Evolutionary conservation across 2,329 filamentous ascomycete genomes (phyloP), one percentile per base, ranked within the genome.

Genomic region (Aurifilum marmelostoma): DNA sequence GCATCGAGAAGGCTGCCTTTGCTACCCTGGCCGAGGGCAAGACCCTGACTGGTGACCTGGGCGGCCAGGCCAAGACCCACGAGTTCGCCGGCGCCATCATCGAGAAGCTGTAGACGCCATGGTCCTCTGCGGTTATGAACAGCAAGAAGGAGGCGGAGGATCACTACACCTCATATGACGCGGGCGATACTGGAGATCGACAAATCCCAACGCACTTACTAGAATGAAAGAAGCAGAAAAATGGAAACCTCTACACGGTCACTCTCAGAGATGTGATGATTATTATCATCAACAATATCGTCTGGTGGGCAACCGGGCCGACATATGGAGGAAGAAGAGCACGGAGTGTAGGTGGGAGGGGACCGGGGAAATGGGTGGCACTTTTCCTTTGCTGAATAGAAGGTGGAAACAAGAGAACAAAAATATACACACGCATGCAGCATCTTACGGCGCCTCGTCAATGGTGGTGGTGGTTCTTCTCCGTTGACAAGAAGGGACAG

Each of bases 31-130:
- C 94, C 71, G 94, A 99, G 87, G 96, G 96, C 85, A 97, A 97
- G 91, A 86, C 89, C 72, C 89, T 99, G 81, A 99, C 96, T 43
- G 95, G 96, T 77, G 96, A 99, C 83, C 86, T 99, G 76, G 96
- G 96, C 76, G 96, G 96, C 80, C 97, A 94, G 86, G 88, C 96
- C 77, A 97, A 97, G 90, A 99, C 96, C 70, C 85, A 91, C 83
- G 93, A 99, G 85, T 99, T 97, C 82, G 93, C 96, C 69, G 87
- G 87, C 71, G 95, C 96, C 75, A 97, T 99, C 79, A 97, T 98
- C 82, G 79, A 80, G 74, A 88, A 85, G 81, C 81, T 89, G 82
- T 89, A 85, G 81, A 12, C 5, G n/a, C n/a, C n/a, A n/a, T n/a
- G n/a, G n/a, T n/a, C n/a, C n/a, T n/a, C n/a, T n/a, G n/a, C n/a